These are phyloP conservation scores for Eragrostis tef DNA, from an alignment of 202 grass and related monocot genomes.

Conservation along the genomic window DNA sequence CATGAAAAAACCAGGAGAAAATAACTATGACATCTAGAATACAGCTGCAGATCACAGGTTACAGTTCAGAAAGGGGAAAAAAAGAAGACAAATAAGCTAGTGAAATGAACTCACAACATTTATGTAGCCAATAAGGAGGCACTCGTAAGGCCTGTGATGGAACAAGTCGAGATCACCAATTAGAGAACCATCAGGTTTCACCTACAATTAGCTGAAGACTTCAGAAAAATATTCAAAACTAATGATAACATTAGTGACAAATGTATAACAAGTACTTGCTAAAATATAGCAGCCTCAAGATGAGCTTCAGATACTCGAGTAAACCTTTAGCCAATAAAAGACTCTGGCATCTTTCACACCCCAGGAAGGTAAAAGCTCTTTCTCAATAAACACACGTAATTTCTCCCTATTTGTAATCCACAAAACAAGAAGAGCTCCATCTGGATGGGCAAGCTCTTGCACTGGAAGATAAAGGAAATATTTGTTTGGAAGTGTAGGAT, in stretches of 20 bases:
- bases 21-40: conserved; percentile 34
- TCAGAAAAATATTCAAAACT: conserved; percentile 39
- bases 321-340: conserved; percentile 98
- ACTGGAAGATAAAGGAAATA: conserved; percentile 86
- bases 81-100: not conserved
- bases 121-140: conserved; percentile 82
- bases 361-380: conserved; percentile 83
- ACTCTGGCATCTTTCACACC: conserved; percentile 62
- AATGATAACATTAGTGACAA: not conserved
- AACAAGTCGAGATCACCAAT: conserved; percentile 86
- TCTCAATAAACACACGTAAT: conserved; percentile 71
- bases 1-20: conserved; percentile 37
- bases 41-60: conserved; percentile 12
- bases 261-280: conserved; percentile 8
- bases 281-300: not conserved
- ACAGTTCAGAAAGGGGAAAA: not conserved
- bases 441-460: conserved; percentile 81
- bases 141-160: conserved; percentile 97
- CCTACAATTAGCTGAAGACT: conserved; percentile 55
- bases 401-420: conserved; percentile 94
- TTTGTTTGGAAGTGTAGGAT: conserved; percentile 85
- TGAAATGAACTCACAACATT: conserved; percentile 63
- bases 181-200: conserved; percentile 76
- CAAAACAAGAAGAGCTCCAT: conserved; percentile 88
- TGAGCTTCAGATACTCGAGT: not conserved